Evolutionary conservation across 768 basidiomycete genomes (phyloP), one percentile per base, ranked within the genome.

Genomic region (Pulveroboletus sp.): DNA sequence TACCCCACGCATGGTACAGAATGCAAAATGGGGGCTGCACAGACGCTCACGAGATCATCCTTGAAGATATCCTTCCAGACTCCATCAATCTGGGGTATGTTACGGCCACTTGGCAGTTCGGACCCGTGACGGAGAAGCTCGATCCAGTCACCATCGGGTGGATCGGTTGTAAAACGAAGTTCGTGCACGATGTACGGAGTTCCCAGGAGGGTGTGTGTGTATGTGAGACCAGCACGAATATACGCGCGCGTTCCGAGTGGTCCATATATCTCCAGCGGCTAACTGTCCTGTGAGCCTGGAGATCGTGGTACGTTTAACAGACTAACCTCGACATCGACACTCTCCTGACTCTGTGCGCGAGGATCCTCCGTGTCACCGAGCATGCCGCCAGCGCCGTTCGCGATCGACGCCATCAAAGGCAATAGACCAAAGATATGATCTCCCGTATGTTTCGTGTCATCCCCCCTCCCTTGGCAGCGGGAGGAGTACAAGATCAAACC

Each of bases 191-290:
- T 78, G 59, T 88, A 94, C 3, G 83, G 77, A 1, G 71, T 65
- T 9, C 77, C 79, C 24, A 93, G 74, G 17, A 79, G 70, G 8
- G 86, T 84, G 59, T 89, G 74, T 1, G 90, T 88, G 60, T 83
- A 83, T 21, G 68, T 64, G 43, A 93, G 75, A 28, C 81, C 78
- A 41, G 71, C 76, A 39, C 91, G 85, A 52, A 93, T 71, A 61
- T 89, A 92, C 24, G 85, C 82, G 21, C 92, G 83, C 1, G 88
- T 89, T 17, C 92, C 91, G 7, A 82, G 68, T 10, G 89, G 92
- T 6, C 92, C 92, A 57, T 92, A 94, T 45, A 94, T 89, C 64
- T 93, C 87, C 3, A 93, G 55, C 15, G 77, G 76, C 87, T 89
- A 55, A 14, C 31, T 15, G 26, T 32, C 39, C 12, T 21, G 15